Percentiles rank a stretch among this genome's conserved stretches.
phyloP scores from a whole-genome alignment of 176 grass and related monocot genomes.

The Leersia perrieri region DNA sequence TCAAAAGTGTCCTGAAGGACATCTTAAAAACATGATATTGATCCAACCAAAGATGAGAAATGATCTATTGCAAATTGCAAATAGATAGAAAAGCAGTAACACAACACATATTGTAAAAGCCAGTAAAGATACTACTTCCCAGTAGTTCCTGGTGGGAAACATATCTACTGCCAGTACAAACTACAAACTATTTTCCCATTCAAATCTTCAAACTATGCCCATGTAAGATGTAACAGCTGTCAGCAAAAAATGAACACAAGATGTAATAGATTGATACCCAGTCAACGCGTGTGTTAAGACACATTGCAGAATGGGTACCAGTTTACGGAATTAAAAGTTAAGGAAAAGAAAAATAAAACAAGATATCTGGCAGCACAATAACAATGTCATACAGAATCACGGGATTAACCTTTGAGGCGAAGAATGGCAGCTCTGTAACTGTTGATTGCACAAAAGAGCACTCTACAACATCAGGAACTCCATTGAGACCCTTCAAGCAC shows the following conservation, averaged over 20 bases:
- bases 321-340: neutral
- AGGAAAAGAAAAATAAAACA: neutral
- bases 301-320: neutral
- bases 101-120: neutral
- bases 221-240: neutral
- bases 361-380: neutral
- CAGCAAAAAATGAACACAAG: neutral
- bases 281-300: neutral
- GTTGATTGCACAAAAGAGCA: slow-evolving; percentile 96
- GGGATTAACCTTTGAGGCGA: slow-evolving; percentile 82
- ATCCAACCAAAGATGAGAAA: neutral
- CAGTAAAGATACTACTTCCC: neutral
- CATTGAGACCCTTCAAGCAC: slow-evolving; percentile 96
- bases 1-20: neutral
- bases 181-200: too few relatives aligned
- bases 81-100: neutral
- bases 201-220: neutral
- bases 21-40: neutral
- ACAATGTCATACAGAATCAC: neutral
- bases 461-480: slow-evolving; percentile 79
- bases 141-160: neutral
- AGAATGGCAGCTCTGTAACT: slow-evolving; percentile 85
- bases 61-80: neutral
- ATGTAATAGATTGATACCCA: neutral
- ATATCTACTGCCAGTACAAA: neutral